Evolutionary conservation across 306 rosid species (phyloP).

Genomic region (Psophocarpus tetragonolobus): DNA sequence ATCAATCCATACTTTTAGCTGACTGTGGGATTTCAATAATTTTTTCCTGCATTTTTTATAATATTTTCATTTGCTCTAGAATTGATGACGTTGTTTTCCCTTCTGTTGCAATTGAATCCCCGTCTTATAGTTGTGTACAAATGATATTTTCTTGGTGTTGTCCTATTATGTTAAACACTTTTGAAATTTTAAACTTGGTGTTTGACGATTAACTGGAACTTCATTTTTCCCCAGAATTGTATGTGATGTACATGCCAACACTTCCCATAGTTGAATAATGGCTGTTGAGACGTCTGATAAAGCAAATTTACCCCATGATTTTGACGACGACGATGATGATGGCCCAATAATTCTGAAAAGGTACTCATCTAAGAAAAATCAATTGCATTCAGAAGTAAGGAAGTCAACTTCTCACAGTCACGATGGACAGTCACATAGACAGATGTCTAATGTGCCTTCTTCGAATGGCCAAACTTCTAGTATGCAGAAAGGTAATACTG

Average conservation of each 20-base stretch:
- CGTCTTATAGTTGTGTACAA: neutral
- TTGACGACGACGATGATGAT: conserved; percentile 36
- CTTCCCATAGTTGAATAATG: conserved; percentile 37
- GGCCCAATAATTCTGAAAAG: conserved; percentile 36
- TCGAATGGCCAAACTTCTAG: conserved; percentile 48
- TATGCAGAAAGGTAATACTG: conserved; percentile 27
- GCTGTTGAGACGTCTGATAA: conserved; percentile 53
- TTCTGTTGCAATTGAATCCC: conserved; percentile 15
- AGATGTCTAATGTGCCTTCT: conserved; percentile 32
- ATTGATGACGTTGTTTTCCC: conserved; percentile 11
- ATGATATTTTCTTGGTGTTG: conserved; percentile 4
- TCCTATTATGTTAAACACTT: neutral
- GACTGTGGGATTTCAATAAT: neutral
- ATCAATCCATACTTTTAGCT: neutral
- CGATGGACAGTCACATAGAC: conserved; percentile 35
- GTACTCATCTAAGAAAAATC: conserved; percentile 41
- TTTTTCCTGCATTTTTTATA: neutral
- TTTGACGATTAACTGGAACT: neutral
- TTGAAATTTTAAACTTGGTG: neutral
- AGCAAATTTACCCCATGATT: conserved; percentile 21
- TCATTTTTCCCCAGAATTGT: conserved; percentile 23
- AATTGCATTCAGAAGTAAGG: conserved; percentile 34
- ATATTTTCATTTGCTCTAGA: neutral
- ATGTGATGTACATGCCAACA: conserved; percentile 38
- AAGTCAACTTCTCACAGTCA: conserved; percentile 36